Evolutionary conservation across 148 eudicot genomes (phyloP), one percentile per base, ranked within the genome.

Genomic region (Chenopodium quinoa): DNA sequence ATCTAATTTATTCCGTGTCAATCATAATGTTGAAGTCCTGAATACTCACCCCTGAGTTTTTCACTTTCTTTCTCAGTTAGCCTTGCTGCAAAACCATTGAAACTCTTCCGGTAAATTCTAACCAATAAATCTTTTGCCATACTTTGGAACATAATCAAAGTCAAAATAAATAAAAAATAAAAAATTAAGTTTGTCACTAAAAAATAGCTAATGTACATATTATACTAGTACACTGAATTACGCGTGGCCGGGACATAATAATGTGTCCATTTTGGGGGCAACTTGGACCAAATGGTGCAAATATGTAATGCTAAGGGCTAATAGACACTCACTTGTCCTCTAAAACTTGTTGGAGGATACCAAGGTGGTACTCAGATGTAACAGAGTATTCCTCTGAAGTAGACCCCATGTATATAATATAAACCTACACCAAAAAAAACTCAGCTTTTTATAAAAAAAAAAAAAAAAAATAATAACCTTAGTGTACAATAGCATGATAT

Each of bases 1-100:
- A 54, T 23, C 11, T 2, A 10, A 54, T 2, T 32, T 4, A 58
- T 14, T 62, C 58, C 4, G 23, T 20, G 25, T 29, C 16, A 46
- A 34, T 9, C 8, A 48, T 16, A 20, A 20, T 62, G 63, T 62
- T 20, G 6, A 52, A 27, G 9, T 10, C 31, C 7, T 4, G 56
- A 19, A 31, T 69, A 22, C 84, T 75, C 79, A 75, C 86, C 71
- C 22, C 52, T 83, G 56, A 88, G 84, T 31, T 78, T 84, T 80
- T 80, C 69, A 13, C 54, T 67, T 79, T 88, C 89, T 78, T 71
- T 73, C 25, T 84, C 68, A 1, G 90, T 86, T 58, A 88, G 73
- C 47, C 22, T 82, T 2, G 89, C 90, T 16, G 87, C 87, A 75
- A 88, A 88, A 25, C 89, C 89, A 76, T 80, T 88, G 76, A 88